A percentile compares a stretch with the other conserved stretches of the same genome.
These are phyloP conservation scores for Serendipita vermifera DNA, from an alignment of 768 basidiomycete species.

Conservation along the genomic window DNA sequence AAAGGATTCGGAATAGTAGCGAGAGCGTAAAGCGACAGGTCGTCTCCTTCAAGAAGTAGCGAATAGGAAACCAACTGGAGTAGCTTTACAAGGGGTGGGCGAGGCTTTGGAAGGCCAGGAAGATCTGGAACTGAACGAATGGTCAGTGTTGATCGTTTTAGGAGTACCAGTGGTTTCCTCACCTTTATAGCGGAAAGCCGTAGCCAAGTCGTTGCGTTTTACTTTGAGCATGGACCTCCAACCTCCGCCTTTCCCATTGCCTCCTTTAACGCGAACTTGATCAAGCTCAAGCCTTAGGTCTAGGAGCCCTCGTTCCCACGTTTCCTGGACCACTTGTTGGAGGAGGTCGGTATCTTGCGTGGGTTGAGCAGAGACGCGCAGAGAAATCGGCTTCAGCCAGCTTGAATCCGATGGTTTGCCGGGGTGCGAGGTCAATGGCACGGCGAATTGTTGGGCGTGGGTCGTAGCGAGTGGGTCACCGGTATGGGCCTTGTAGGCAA, in stretches of 20 bases:
- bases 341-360: conserved; percentile 39
- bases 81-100: conserved; percentile 41
- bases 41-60: conserved; percentile 39
- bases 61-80: conserved; percentile 45
- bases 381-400: conserved; percentile 47
- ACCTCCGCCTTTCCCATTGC: conserved; percentile 25
- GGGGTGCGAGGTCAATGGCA: background rate
- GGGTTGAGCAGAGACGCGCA: conserved; percentile 39
- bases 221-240: conserved; percentile 37
- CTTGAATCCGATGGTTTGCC: conserved; percentile 30
- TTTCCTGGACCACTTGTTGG: conserved; percentile 38
- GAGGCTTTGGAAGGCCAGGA: conserved; percentile 53
- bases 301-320: conserved; percentile 44
- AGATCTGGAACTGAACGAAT: conserved; percentile 29
- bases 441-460: background rate
- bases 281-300: conserved; percentile 33
- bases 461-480: background rate
- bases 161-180: conserved; percentile 20
- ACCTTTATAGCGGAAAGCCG: conserved; percentile 42
- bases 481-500: background rate
- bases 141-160: background rate
- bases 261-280: conserved; percentile 39
- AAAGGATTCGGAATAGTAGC: conserved; percentile 49
- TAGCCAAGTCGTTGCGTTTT: conserved; percentile 34
- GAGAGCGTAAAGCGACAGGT: conserved; percentile 25